Conservation (phyloP, 2,329 filamentous ascomycete genomes). For the Periconia sp. region DNA sequence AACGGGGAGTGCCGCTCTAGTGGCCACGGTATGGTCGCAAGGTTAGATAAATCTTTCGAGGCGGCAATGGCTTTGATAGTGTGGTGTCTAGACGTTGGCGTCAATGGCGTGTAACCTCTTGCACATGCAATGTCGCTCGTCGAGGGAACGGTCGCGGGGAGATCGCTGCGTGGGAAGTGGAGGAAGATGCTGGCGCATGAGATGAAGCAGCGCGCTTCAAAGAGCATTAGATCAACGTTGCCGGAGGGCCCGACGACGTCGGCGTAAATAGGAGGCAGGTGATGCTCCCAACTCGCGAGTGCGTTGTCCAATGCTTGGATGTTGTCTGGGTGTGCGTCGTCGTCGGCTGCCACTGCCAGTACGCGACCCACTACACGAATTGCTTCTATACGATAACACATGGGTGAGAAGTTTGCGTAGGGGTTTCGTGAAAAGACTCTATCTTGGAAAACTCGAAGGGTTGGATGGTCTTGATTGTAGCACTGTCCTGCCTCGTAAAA, state of each 20-base stretch:
- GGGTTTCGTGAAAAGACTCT: not conserved
- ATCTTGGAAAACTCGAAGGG: not conserved
- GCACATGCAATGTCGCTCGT: not conserved
- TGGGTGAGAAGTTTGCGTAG: not conserved
- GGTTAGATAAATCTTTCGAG: not conserved
- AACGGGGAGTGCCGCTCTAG: not conserved
- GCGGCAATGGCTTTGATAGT: not conserved
- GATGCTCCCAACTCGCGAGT: not conserved
- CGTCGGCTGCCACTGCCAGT: not conserved
- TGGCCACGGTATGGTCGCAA: not conserved
- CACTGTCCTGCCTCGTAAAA: not conserved
- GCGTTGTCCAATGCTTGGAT: not conserved
- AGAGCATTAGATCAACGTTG: not conserved
- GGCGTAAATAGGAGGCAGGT: not conserved
- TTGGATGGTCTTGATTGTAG: not conserved
- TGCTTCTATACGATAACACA: not conserved
- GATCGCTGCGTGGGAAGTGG: not conserved
- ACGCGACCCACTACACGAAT: not conserved
- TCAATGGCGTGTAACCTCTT: not conserved
- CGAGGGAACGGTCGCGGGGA: not conserved
- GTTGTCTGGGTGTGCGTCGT: not conserved
- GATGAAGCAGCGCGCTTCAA: not conserved
- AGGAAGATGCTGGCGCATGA: not conserved
- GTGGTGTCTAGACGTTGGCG: not conserved
- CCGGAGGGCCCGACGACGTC: not conserved